These are phyloP conservation scores for Mortierella sp. DNA, from an alignment of 371 early-diverging fungal species.

Conservation along the genomic window DNA sequence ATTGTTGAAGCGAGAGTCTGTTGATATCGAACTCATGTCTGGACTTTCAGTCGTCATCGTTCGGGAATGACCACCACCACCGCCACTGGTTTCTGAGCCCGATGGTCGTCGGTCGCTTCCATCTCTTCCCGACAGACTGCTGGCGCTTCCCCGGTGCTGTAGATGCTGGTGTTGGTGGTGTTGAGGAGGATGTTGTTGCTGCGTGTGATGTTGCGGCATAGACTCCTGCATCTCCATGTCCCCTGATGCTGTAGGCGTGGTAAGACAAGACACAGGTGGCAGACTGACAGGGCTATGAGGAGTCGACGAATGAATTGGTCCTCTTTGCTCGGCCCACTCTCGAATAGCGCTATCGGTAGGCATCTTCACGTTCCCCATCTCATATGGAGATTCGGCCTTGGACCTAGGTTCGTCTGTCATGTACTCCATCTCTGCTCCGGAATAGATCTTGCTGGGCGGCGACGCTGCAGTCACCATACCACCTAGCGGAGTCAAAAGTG, in stretches of 20 bases:
- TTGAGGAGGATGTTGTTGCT: slow-evolving; percentile 6
- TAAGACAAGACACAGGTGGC: slow-evolving; percentile 5
- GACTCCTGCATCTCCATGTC: slow-evolving; percentile 46
- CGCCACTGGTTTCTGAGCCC: neutral
- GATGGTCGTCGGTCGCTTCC: slow-evolving; percentile 5
- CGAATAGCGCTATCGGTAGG: slow-evolving; percentile 29
- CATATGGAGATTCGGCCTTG: slow-evolving; percentile 9
- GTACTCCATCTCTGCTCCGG: slow-evolving; percentile 22
- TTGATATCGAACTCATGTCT: slow-evolving; percentile 3
- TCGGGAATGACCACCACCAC: neutral
- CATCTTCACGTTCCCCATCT: slow-evolving; percentile 12
- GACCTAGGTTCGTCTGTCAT: slow-evolving; percentile 21
- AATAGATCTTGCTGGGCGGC: neutral
- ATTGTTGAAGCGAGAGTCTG: slow-evolving; percentile 2
- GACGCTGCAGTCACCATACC: slow-evolving; percentile 22
- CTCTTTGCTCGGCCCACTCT: slow-evolving; percentile 7
- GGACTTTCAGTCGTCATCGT: slow-evolving; percentile 27
- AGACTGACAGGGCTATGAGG: slow-evolving; percentile 4
- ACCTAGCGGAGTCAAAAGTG: slow-evolving; percentile 10
- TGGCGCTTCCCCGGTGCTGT: slow-evolving; percentile 25
- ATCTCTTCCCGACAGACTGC: slow-evolving; percentile 16
- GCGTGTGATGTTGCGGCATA: slow-evolving; percentile 9
- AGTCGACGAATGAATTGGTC: slow-evolving; percentile 16
- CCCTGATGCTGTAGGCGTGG: neutral
- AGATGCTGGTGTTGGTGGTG: slow-evolving; percentile 1